Evolutionary conservation across 1,284 basidiomycete species (phyloP).

Genomic region (Erythrobasidium hasegawianum): DNA sequence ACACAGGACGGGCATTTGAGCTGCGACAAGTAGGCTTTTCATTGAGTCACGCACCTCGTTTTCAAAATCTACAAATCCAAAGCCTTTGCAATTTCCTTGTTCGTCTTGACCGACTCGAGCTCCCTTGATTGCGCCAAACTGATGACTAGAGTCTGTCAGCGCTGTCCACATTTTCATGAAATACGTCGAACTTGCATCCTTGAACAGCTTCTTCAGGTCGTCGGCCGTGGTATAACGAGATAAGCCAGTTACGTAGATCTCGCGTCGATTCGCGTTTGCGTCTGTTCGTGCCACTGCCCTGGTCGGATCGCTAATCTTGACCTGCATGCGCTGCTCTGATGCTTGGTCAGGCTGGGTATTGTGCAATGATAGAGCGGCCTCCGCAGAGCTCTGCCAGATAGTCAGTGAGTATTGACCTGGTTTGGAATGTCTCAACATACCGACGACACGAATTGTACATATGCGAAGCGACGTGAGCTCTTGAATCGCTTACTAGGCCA

Average conservation of each 20-base stretch:
- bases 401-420: no score
- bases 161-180: background rate
- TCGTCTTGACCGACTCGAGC: constrained; percentile 72
- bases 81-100: constrained; percentile 70
- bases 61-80: constrained; percentile 90
- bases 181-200: constrained; percentile 55
- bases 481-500: constrained; percentile 99
- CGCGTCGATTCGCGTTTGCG: constrained; percentile 68
- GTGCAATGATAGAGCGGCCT: constrained; percentile 72
- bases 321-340: constrained; percentile 62
- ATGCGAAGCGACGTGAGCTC: constrained; percentile 83
- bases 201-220: constrained; percentile 73
- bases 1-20: background rate
- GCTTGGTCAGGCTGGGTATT: constrained; percentile 64
- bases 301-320: constrained; percentile 85
- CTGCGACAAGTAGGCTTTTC: background rate
- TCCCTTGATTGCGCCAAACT: constrained; percentile 78
- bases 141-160: background rate
- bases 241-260: constrained; percentile 79
- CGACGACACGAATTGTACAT: constrained; percentile 81
- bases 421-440: no score
- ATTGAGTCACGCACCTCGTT: constrained; percentile 55
- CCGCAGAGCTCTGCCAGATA: constrained; percentile 61
- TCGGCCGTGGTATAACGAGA: constrained; percentile 67
- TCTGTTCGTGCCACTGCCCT: constrained; percentile 83